Base-by-base conservation (phyloP, 192 early-diverging fungal species). In the Oehlia diaphana region DNA sequence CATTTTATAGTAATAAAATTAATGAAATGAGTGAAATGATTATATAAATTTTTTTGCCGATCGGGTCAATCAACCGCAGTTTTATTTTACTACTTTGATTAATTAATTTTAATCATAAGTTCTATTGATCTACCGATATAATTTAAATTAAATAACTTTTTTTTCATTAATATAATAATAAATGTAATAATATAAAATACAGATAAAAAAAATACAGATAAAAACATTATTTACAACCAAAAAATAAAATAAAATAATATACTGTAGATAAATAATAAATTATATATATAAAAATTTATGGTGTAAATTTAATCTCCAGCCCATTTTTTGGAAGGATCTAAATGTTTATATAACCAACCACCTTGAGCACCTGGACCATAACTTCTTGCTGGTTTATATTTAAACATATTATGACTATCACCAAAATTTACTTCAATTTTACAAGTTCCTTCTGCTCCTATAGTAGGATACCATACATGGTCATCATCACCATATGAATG, bases 391-490 rank as follows among this genome's bases (percentile, higher is more conserved):
- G 9, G 31, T 37, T 28, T 69, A 69, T 69, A 69, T 69, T 39
- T 69, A 39, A 68, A 68, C 35, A 33, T 28, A 33, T 2, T 14
- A 28, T 69, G 31, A 37, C 67, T 39, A 28, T 69, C 67, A 12
- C 39, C 67, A 26, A 69, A 33, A 69, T 68, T 68, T 19, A 81
- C 78, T 19, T 33, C 28, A 16, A 81, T 13, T 47, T 81, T 72
- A 44, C 81, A 82, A 12, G 81, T 42, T 6, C 81, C 81, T 37
- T 82, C 81, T 5, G 78, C 78, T 4, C 81, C 81, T 6, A 82
- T 39, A 31, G 79, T 72, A 21, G 81, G 81, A 50, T 79, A 79
- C 80, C 65, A 50, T 65, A 79, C 23, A 71, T 16, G 67, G 19
- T n/a, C 19, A 26, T 77, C 26, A 26, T 35, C 26, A 14, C 2